phyloP scores from a whole-genome alignment of 768 basidiomycete species.

The Xanthoconium purpureum region DNA sequence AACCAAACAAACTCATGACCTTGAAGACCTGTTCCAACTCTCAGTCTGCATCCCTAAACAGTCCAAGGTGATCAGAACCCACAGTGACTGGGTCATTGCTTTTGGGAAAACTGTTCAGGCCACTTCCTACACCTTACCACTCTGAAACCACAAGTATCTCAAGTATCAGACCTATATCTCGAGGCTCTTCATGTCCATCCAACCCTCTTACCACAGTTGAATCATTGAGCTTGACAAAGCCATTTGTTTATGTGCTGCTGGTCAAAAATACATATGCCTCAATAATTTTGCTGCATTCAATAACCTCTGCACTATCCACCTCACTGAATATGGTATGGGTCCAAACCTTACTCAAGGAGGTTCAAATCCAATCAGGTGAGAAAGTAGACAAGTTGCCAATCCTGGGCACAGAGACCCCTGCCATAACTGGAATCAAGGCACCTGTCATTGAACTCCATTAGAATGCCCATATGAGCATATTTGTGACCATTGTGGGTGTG shows the following conservation, averaged over 20 bases:
- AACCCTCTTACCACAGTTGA: fast-evolving
- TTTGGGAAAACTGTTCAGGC: background rate
- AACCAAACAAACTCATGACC: background rate
- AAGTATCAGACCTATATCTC: background rate
- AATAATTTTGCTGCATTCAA: background rate
- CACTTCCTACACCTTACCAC: too few relatives aligned
- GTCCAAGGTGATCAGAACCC: background rate
- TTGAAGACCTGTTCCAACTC: slow-evolving; percentile 7
- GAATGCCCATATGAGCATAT: background rate
- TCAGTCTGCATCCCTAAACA: background rate
- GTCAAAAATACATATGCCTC: background rate
- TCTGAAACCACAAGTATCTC: too few relatives aligned
- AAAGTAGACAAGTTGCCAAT: background rate
- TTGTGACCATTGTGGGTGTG: background rate
- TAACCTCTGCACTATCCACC: background rate
- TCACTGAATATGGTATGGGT: background rate
- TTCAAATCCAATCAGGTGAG: too few relatives aligned
- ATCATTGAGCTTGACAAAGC: background rate
- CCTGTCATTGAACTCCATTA: background rate
- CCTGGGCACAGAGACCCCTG: background rate
- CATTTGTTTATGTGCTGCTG: background rate
- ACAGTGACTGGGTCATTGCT: background rate
- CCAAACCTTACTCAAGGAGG: too few relatives aligned
- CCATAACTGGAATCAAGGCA: background rate
- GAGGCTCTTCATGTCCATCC: background rate